phyloP scores from a whole-genome alignment of 352 stramenopile species.

The Pythium phragmiticola region DNA sequence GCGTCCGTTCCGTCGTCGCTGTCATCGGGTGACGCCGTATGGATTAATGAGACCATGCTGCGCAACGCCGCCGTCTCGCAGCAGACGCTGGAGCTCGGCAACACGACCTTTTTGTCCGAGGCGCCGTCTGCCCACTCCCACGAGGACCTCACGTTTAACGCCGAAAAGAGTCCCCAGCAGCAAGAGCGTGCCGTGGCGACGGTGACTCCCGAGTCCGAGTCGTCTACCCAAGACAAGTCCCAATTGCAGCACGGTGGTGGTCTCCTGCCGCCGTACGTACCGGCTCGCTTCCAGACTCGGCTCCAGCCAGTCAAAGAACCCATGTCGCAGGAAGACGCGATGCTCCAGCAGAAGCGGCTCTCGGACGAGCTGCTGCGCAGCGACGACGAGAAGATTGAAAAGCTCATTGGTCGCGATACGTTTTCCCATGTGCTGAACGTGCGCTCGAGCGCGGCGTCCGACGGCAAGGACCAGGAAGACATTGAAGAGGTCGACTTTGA shows the following conservation, averaged over 20 bases:
- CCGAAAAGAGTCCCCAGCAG: neutral
- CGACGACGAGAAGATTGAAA: constrained; percentile 19
- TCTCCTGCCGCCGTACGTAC: constrained; percentile 25
- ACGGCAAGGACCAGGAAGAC: constrained; percentile 13
- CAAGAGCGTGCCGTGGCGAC: neutral
- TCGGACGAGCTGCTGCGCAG: constrained; percentile 17
- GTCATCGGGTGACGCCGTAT: neutral
- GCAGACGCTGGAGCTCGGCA: constrained; percentile 9
- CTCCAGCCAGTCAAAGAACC: constrained; percentile 13
- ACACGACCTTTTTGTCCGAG: constrained; percentile 18
- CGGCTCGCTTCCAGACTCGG: constrained; percentile 24
- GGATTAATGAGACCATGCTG: constrained; percentile 10
- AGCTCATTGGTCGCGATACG: constrained; percentile 8
- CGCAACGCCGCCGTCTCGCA: neutral
- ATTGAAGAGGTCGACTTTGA: constrained; percentile 29
- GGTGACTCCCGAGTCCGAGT: neutral
- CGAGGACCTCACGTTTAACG: constrained; percentile 23
- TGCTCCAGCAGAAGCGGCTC: constrained; percentile 9
- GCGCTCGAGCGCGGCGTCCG: neutral
- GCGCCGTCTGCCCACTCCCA: constrained; percentile 19
- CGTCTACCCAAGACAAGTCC: neutral
- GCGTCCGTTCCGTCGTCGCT: constrained; percentile 5
- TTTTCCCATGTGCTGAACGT: neutral
- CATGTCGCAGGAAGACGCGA: constrained; percentile 3
- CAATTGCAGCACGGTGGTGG: neutral